Evolutionary conservation across 2,329 filamentous ascomycete species (phyloP).

Genomic region (Aspergillus sp.): DNA sequence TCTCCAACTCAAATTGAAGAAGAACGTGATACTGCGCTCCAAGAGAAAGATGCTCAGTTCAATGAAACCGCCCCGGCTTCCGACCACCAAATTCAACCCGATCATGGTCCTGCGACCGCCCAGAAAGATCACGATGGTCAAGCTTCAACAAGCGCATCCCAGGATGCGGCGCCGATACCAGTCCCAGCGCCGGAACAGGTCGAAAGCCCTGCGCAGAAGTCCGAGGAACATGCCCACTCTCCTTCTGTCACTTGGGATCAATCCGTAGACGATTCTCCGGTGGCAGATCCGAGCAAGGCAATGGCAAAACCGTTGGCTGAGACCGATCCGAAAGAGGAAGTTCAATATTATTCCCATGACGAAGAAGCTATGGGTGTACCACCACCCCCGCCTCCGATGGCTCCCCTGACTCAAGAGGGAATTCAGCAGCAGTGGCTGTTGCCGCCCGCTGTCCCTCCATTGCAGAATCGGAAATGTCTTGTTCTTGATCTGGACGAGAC

Average conservation of each 20-base stretch:
- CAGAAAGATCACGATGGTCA: slow-evolving; percentile 13
- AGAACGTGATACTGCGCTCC: slow-evolving; percentile 26
- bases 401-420: slow-evolving; percentile 27
- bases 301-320: slow-evolving; percentile 54
- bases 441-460: slow-evolving; percentile 70
- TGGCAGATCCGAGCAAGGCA: slow-evolving; percentile 49
- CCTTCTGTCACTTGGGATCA: slow-evolving; percentile 3
- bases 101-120: slow-evolving; percentile 4
- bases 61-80: slow-evolving; percentile 19
- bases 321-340: slow-evolving; percentile 46
- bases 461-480: slow-evolving; percentile 84
- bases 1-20: slow-evolving; percentile 20
- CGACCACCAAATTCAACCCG: slow-evolving; percentile 9
- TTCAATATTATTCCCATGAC: slow-evolving; percentile 34
- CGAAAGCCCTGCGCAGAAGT: slow-evolving; percentile 12
- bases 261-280: slow-evolving; percentile 14
- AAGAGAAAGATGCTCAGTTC: slow-evolving; percentile 33
- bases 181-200: slow-evolving; percentile 14
- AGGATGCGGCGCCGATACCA: slow-evolving; percentile 6
- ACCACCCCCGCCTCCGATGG: slow-evolving; percentile 51
- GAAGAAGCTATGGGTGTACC: slow-evolving; percentile 37
- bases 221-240: slow-evolving; percentile 11
- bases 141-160: slow-evolving; percentile 1
- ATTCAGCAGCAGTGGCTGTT: slow-evolving; percentile 65
- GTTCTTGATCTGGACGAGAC: slow-evolving; percentile 96